Percentiles rank a stretch among this genome's conserved stretches.
Conservation (phyloP, 768 basidiomycete genomes). For the Psilocybe sp. region DNA sequence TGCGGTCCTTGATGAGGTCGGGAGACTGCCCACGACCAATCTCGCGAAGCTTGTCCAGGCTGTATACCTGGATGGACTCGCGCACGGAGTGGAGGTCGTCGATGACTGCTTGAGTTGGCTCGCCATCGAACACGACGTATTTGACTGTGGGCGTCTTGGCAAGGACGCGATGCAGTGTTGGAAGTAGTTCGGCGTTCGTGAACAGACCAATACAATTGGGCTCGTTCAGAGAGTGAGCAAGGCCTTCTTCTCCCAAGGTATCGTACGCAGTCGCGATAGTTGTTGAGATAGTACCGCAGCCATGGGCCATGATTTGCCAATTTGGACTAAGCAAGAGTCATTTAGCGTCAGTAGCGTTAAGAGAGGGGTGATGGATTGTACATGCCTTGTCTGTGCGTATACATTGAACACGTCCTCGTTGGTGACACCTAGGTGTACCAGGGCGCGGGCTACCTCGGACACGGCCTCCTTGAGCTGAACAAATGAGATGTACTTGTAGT, state of each 20-base stretch:
- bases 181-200: constrained; percentile 90
- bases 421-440: constrained; percentile 67
- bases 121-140: constrained; percentile 84
- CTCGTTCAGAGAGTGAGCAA: constrained; percentile 84
- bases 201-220: constrained; percentile 82
- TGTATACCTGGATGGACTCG: constrained; percentile 57
- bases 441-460: constrained; percentile 63
- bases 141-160: constrained; percentile 72
- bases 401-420: constrained; percentile 84
- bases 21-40: constrained; percentile 57
- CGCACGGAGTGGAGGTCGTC: constrained; percentile 56
- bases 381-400: constrained; percentile 82
- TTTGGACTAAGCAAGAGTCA: constrained; percentile 47
- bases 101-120: constrained; percentile 47
- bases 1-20: constrained; percentile 47
- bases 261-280: constrained; percentile 95
- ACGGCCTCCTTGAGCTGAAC: constrained; percentile 66
- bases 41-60: constrained; percentile 68
- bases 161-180: constrained; percentile 71
- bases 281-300: constrained; percentile 73
- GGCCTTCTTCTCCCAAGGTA: constrained; percentile 85
- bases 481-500: constrained; percentile 81
- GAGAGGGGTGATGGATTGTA: constrained; percentile 2
- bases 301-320: constrained; percentile 89
- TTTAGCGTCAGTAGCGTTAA: constrained; percentile 1